Evolutionary conservation across 352 stramenopile genomes (phyloP).

Genomic region (Pseudoperonospora humuli): DNA sequence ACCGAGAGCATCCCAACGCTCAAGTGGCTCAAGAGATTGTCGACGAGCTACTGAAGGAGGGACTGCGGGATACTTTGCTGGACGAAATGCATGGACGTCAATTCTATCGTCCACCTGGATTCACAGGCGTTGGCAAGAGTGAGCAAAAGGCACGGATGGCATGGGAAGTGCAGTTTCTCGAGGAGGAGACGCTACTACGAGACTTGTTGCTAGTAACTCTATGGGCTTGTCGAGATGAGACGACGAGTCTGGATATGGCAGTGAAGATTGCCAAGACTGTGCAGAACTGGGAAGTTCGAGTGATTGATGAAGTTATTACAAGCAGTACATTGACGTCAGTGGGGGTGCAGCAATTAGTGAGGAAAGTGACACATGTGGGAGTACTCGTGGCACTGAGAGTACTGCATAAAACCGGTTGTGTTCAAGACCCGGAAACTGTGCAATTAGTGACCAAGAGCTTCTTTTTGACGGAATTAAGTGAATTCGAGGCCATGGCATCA

Average conservation of each 20-base stretch:
- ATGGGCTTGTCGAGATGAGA: conserved; percentile 38
- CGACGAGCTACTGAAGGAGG: conserved; percentile 43
- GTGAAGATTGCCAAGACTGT: conserved; percentile 33
- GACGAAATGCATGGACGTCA: conserved; percentile 48
- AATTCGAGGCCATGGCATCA: conserved; percentile 9
- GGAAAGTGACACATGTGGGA: conserved; percentile 27
- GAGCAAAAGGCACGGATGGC: conserved; percentile 26
- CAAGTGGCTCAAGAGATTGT: conserved; percentile 33
- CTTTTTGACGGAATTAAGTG: conserved; percentile 21
- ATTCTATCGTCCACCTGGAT: conserved; percentile 23
- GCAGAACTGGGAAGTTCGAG: conserved; percentile 23
- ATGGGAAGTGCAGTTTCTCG: conserved; percentile 53
- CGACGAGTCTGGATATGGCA: conserved; percentile 21
- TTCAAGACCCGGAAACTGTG: conserved; percentile 12
- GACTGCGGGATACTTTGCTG: conserved; percentile 44
- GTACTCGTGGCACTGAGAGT: conserved; percentile 28
- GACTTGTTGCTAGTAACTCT: conserved; percentile 46
- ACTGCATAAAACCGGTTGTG: conserved; percentile 18
- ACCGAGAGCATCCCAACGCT: conserved; percentile 26
- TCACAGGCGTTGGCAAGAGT: conserved; percentile 22
- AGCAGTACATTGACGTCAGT: conserved; percentile 15
- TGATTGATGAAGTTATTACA: conserved; percentile 29
- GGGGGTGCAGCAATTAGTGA: conserved; percentile 12
- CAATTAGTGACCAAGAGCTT: conserved; percentile 21
- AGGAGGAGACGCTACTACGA: conserved; percentile 51